phyloP scores from a whole-genome alignment of 805 yeast species.

The Cyberlindnera subsufficiens region DNA sequence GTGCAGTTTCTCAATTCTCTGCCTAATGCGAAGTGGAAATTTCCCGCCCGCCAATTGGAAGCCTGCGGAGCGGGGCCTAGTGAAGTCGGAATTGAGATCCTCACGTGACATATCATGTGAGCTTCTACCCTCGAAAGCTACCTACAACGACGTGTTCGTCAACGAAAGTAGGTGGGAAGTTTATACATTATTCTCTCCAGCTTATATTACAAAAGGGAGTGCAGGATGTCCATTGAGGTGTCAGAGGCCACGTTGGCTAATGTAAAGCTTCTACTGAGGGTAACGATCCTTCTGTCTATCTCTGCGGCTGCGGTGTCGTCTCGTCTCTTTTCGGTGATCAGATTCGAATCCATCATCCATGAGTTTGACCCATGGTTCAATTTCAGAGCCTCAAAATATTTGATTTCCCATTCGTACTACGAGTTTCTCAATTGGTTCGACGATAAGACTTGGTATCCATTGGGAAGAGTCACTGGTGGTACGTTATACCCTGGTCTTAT shows the following conservation, averaged over 20 bases:
- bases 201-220: too few species aligned
- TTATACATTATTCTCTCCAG: too few species aligned
- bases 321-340: slow-evolving; percentile 90
- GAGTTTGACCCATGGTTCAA: slow-evolving; percentile 98
- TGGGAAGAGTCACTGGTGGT: slow-evolving; percentile 99
- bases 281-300: slow-evolving; percentile 64
- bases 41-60: too few species aligned
- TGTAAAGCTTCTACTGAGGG: slow-evolving; percentile 36
- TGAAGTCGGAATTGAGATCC: not conserved
- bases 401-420: slow-evolving; percentile 77
- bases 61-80: not conserved
- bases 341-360: slow-evolving; percentile 94
- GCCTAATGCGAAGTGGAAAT: too few species aligned
- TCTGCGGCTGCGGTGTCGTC: slow-evolving; percentile 91
- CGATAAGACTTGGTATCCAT: slow-evolving; percentile 98
- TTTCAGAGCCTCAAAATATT: slow-evolving; percentile 90
- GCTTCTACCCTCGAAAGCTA: too few species aligned
- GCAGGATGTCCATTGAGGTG: slow-evolving; percentile 12
- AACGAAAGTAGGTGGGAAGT: too few species aligned
- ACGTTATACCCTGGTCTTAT: slow-evolving; percentile 96
- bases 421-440: slow-evolving; percentile 98
- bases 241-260: slow-evolving; percentile 17
- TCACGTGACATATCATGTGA: not conserved
- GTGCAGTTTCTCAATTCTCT: too few species aligned
- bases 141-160: too few species aligned